These are phyloP conservation scores for Mycogone perniciosa DNA, from an alignment of 2,329 filamentous ascomycete species.

Conservation along the genomic window DNA sequence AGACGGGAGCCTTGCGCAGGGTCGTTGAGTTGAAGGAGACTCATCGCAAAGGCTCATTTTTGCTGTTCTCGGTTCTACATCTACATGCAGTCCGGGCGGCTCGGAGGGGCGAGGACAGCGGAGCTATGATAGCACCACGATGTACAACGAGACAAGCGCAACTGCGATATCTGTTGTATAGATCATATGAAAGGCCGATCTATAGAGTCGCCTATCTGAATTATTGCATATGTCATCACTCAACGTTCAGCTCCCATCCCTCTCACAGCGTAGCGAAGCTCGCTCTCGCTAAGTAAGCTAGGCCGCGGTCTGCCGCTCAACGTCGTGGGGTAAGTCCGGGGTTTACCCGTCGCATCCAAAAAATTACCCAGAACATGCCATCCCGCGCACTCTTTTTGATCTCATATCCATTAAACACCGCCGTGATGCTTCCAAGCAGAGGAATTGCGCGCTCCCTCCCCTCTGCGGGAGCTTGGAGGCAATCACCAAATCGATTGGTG, in stretches of 20 bases:
- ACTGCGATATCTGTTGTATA: background rate
- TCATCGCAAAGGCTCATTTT: background rate
- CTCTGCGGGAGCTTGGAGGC: conserved; percentile 26
- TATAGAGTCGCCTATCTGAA: conserved; percentile 8
- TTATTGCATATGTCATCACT: background rate
- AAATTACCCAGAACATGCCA: conserved; percentile 22
- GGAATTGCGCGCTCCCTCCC: conserved; percentile 36
- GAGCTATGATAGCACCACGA: background rate
- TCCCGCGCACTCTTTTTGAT: conserved; percentile 15
- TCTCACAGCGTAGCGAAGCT: no score
- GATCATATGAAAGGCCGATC: background rate
- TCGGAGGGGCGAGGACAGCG: background rate
- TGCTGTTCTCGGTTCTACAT: no score
- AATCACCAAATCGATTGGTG: conserved; percentile 25
- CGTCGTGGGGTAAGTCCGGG: conserved; percentile 20
- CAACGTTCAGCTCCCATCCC: no score
- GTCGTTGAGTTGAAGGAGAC: background rate
- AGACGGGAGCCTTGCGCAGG: background rate
- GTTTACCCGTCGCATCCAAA: conserved; percentile 30
- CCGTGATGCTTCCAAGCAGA: conserved; percentile 41
- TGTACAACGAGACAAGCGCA: background rate
- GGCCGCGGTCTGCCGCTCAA: no score
- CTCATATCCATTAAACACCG: conserved; percentile 12
- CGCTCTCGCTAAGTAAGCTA: no score
- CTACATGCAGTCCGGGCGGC: no score